These are phyloP conservation scores for Colletotrichum viniferum DNA, from an alignment of 2,329 filamentous ascomycete species.

Conservation along the genomic window DNA sequence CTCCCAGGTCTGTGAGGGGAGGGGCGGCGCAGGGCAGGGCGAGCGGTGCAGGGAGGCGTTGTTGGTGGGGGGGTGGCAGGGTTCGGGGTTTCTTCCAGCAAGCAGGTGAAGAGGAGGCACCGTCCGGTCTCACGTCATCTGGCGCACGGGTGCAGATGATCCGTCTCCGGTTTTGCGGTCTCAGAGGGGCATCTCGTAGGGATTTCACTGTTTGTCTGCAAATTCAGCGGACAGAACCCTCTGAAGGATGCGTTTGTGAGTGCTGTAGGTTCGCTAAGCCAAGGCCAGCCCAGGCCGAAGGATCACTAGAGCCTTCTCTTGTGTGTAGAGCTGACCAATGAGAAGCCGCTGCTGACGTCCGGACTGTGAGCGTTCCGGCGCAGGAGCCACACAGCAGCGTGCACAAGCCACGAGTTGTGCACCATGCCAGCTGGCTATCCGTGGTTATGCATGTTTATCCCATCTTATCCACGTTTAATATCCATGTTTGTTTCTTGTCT, in stretches of 20 bases:
- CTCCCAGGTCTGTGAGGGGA: not conserved
- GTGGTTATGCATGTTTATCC: not conserved
- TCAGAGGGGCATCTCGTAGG: not conserved
- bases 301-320: not conserved
- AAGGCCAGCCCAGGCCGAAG: not conserved
- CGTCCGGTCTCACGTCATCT: slow-evolving; percentile 13
- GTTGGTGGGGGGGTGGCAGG: not conserved
- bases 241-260: not conserved
- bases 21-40: not conserved
- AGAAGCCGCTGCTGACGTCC: not conserved
- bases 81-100: not conserved
- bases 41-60: not conserved
- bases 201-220: not conserved
- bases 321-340: not conserved
- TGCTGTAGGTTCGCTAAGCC: not conserved
- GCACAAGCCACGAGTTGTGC: not conserved
- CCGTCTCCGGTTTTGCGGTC: not conserved
- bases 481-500: not conserved
- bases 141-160: slow-evolving; percentile 10
- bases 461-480: not conserved
- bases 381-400: not conserved
- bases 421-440: not conserved
- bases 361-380: not conserved
- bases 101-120: too few relatives aligned
- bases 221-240: not conserved